A percentile compares a stretch with the other conserved stretches of the same genome.
phyloP scores from a whole-genome alignment of 352 stramenopile genomes.

The Phytophthora pini region DNA sequence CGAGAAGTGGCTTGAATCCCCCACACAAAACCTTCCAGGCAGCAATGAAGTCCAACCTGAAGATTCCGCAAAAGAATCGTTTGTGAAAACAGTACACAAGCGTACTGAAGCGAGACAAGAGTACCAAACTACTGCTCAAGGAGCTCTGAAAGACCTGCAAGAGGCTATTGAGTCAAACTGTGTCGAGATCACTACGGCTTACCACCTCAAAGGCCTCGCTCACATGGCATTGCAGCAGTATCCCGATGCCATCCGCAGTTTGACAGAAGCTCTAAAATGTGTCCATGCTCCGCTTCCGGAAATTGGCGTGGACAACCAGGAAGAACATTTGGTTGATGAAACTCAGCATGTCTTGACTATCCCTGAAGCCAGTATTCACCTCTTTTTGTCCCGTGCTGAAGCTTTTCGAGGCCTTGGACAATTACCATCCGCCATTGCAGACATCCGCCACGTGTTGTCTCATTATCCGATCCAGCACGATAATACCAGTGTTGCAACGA shows the following conservation, averaged over 20 bases:
- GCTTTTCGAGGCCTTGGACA: constrained; percentile 57
- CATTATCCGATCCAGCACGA: constrained; percentile 31
- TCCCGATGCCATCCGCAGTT: constrained; percentile 41
- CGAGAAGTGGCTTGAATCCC: constrained; percentile 15
- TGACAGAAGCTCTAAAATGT: constrained; percentile 48
- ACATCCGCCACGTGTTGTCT: constrained; percentile 48
- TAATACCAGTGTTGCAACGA: constrained; percentile 16
- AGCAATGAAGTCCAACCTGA: constrained; percentile 11
- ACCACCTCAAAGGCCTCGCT: constrained; percentile 45
- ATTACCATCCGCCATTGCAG: constrained; percentile 47
- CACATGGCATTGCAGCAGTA: constrained; percentile 46
- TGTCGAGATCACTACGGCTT: constrained; percentile 42
- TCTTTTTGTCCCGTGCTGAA: constrained; percentile 55
- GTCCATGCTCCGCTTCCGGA: constrained; percentile 17
- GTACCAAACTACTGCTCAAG: constrained; percentile 14
- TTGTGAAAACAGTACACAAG: constrained; percentile 14
- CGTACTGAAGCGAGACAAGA: constrained; percentile 17
- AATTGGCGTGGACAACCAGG: constrained; percentile 15
- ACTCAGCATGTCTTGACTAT: constrained; percentile 8
- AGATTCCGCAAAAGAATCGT: constrained; percentile 7
- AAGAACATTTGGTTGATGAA: constrained; percentile 17
- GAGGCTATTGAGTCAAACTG: constrained; percentile 30
- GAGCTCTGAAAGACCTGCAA: constrained; percentile 45
- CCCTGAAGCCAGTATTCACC: constrained; percentile 33
- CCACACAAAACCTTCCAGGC: background rate